Evolutionary conservation across 768 basidiomycete species (phyloP), one percentile per base, ranked within the genome.

Genomic region (Udeniomyces megalosporus): DNA sequence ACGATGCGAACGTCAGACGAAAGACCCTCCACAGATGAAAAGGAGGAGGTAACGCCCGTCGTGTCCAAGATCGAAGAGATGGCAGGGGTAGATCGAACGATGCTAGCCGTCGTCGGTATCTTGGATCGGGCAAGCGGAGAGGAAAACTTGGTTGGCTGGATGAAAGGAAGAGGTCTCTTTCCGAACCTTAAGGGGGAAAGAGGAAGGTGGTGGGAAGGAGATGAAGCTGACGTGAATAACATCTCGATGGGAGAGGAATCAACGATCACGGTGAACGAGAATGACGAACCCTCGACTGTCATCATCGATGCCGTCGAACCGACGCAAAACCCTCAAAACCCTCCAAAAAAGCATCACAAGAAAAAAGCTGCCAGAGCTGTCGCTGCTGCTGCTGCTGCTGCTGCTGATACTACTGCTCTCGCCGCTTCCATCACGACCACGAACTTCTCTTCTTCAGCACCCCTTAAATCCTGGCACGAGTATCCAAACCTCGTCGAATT

Each of bases 91-190:
- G 62, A 63, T 15, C 49, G 56, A 1, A 63, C 44, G 14, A n/a
- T 63, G 49, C 51, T 63, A 1, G 62, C 54, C 28, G 49, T 63
- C 38, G 38, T 63, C 7, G 62, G 62, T 4, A 63, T 63, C 26
- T 29, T 63, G 17, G 62, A 63, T 49, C 35, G 62, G 3, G 62
- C 62, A 31, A 15, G 56, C 24, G 56, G 49, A 3, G 62, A 63
- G 56, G 49, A 56, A 31, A 52, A 35, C 28, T 17, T 63, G 4
- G 54, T 49, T 31, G 56, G 29, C 7, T 63, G 62, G 62, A 48
- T 63, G 38, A 20, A 29, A 14, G 44, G 22, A 1, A 54, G 62
- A 12, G 56, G 56, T 8, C 35, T 63, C 24, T 28, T 52, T 20
- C 62, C 62, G 24, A 56, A 63, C 26, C 48, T 58, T 8, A 15